phyloP scores from a whole-genome alignment of 179 eudicot genomes.

The Silene coronaria region DNA sequence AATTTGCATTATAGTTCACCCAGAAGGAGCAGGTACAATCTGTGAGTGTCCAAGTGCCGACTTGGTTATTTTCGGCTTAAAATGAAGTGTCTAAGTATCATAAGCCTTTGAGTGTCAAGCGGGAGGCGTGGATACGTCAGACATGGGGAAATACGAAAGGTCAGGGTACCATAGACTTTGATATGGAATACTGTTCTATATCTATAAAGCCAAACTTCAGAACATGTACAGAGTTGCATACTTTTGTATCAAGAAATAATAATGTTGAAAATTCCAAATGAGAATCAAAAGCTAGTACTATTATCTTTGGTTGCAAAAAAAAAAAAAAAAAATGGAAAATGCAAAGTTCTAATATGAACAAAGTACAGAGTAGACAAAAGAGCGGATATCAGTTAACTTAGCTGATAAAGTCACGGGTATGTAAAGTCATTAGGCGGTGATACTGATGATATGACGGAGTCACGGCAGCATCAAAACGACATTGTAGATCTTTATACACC shows the following conservation, averaged over 20 bases:
- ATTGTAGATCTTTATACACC: no score
- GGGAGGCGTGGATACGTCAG: no score
- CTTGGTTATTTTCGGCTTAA: no score
- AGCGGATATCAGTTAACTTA: background rate
- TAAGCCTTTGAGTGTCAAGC: no score
- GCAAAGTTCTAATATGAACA: background rate
- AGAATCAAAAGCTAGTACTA: background rate
- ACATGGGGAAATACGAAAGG: no score
- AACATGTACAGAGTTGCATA: constrained; percentile 5
- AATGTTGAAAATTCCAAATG: background rate
- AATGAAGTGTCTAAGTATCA: no score
- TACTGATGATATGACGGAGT: background rate
- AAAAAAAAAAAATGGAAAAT: background rate
- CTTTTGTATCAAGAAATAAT: constrained; percentile 7
- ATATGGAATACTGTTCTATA: background rate
- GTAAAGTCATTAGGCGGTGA: background rate
- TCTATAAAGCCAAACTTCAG: background rate
- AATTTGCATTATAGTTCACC: background rate
- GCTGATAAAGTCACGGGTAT: background rate
- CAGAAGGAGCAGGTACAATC: no score
- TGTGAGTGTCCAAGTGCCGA: no score
- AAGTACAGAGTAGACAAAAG: background rate
- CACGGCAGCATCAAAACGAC: background rate
- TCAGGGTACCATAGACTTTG: no score
- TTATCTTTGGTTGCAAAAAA: background rate